Base-by-base conservation (phyloP, 495 filamentous ascomycete species). In the Penicillium canescens region DNA sequence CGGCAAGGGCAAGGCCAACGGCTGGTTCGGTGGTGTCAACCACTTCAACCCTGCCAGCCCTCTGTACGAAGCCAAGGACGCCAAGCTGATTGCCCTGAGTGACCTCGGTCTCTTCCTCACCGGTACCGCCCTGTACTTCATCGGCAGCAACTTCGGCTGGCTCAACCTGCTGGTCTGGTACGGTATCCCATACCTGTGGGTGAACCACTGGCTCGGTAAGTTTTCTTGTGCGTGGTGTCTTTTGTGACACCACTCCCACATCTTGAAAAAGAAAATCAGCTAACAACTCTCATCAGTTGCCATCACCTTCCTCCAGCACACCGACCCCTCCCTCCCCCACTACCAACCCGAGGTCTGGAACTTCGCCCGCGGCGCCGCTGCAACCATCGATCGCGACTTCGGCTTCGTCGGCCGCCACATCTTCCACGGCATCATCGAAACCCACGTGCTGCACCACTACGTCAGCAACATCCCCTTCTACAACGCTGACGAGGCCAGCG, bases 151-250 rank as follows among this genome's bases (percentile, higher is more conserved):
- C 46, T 96, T 85, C 61, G 93, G 95, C 66, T 92, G 85, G 82
- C 63, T 78, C 57, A 96, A 96, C 73, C 75, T 98, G 63, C 72
- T 87, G 24, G 86, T 98, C 38, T 98, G 94, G 92, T 98, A 98
- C 72, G 84, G 89, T 65, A 63, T 95, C 51, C 94, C 94, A 9
- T 98, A 97, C 70, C 77, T 98, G 57, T 97, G 93, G 93, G 94
- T 98, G 21, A 96, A 98, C 82, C 93, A 98, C 84, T 98, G 94
- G 79, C 78, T 82, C 42, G 78, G 78, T 82, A 73, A 73, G 77
- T 67, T 53, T 28, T 39, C 44, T 16, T 18, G 18, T 18, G 18
- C 1, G 18, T 18, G 18, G 18, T 18, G 18, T 18, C 18, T 18
- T 18, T 0, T 7, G 28, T 31, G 7, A 31, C 2, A 31, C 7